phyloP scores from a whole-genome alignment of 805 yeast genomes.

The Candida khao-thaluensis region DNA sequence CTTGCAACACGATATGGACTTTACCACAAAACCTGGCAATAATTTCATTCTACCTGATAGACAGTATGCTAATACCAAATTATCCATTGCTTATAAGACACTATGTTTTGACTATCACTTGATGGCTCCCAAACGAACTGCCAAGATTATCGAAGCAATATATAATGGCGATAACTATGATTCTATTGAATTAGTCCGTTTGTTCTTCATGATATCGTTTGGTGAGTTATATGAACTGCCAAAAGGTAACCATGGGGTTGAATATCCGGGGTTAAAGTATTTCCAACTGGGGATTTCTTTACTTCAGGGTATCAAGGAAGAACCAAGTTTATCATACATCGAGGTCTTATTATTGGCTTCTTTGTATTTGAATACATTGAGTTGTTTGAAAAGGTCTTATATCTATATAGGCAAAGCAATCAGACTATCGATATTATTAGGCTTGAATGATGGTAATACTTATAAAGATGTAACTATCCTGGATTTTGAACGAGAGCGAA shows the following conservation, averaged over 20 bases:
- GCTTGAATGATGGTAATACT: not conserved
- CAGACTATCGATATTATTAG: not conserved
- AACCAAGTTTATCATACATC: slow-evolving; percentile 1
- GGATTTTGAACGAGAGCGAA: not conserved
- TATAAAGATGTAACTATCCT: not conserved
- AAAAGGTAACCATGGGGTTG: not conserved
- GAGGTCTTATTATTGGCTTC: slow-evolving; percentile 1
- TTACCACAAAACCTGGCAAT: not conserved
- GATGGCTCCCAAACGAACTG: not conserved
- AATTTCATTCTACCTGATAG: not conserved
- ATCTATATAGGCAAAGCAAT: slow-evolving; percentile 1
- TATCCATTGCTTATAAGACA: slow-evolving; percentile 1
- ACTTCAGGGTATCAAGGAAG: not conserved
- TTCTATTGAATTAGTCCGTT: not conserved
- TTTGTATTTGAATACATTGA: slow-evolving; percentile 1
- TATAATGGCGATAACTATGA: not conserved
- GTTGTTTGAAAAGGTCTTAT: not conserved
- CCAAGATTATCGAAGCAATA: not conserved
- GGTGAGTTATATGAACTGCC: slow-evolving; percentile 1
- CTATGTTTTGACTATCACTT: not conserved
- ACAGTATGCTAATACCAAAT: not conserved
- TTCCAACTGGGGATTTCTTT: not conserved
- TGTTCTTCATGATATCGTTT: not conserved
- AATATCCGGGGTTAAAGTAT: slow-evolving; percentile 2
- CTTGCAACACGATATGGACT: not conserved